Evolutionary conservation across 257 asterid genomes (phyloP).

Genomic region (Apocynum venetum): DNA sequence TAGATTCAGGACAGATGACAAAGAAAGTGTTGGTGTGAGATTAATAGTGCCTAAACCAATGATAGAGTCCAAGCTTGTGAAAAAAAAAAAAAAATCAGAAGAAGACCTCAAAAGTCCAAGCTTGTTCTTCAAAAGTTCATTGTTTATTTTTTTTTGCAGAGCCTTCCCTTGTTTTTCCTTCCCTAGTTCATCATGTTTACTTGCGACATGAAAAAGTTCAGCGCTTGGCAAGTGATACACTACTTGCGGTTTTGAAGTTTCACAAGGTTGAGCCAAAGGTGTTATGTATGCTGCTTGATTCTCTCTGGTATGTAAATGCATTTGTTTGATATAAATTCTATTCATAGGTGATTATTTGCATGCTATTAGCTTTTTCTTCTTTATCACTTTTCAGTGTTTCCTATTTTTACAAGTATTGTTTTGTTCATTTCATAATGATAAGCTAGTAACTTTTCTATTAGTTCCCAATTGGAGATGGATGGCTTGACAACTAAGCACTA

Average conservation of each 20-base stretch:
- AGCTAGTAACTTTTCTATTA: neutral
- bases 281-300: conserved; percentile 73
- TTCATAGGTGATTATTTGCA: neutral
- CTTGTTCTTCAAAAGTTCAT: neutral
- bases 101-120: neutral
- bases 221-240: conserved; percentile 40
- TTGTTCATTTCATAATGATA: neutral
- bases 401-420: too few species aligned
- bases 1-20: too few species aligned
- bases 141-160: conserved; percentile 44
- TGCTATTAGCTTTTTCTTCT: neutral
- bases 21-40: too few species aligned
- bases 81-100: too few species aligned
- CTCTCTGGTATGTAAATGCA: conserved; percentile 51
- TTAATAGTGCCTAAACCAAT: too few species aligned
- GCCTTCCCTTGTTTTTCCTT: conserved; percentile 57
- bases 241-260: conserved; percentile 53
- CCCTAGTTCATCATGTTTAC: conserved; percentile 55
- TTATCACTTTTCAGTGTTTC: too few species aligned
- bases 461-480: neutral
- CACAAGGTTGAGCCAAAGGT: conserved; percentile 62
- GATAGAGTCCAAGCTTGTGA: too few species aligned
- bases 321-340: neutral
- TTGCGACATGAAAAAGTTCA: conserved; percentile 41
- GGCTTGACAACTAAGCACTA: neutral